Conservation (phyloP, 495 filamentous ascomycete species). For the Annulohypoxylon nitens region DNA sequence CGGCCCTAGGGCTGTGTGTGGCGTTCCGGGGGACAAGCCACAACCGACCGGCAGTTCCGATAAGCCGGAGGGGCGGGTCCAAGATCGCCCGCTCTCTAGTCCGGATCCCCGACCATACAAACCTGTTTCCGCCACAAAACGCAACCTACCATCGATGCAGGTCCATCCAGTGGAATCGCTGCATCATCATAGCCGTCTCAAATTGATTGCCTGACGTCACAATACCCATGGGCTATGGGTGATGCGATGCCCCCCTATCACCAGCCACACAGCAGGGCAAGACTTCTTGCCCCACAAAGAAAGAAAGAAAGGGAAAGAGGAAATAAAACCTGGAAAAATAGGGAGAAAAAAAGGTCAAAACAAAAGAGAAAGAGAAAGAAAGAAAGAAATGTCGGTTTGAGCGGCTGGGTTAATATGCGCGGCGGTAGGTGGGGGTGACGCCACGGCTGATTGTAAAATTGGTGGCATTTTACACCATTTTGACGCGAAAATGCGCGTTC, state of each 20-base stretch:
- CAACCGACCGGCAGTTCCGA: not conserved
- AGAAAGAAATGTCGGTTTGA: constrained; percentile 52
- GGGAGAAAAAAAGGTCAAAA: constrained; percentile 46
- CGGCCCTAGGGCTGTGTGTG: not conserved
- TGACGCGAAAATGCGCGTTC: constrained; percentile 41
- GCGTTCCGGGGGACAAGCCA: not conserved
- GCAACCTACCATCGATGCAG: not conserved
- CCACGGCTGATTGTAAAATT: constrained; percentile 32
- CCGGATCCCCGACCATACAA: not conserved
- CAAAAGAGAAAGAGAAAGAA: constrained; percentile 61
- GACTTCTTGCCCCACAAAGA: constrained; percentile 44
- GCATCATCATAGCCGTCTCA: not conserved
- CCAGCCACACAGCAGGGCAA: constrained; percentile 35
- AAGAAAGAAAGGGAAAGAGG: constrained; percentile 61
- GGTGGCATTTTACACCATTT: not conserved
- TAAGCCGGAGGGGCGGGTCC: not conserved
- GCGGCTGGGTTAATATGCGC: constrained; percentile 41
- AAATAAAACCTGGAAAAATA: constrained; percentile 53
- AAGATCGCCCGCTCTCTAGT: not conserved
- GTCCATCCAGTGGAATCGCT: not conserved
- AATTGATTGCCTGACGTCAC: too few species aligned
- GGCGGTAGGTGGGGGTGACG: constrained; percentile 23
- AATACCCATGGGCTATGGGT: not conserved
- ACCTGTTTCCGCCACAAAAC: not conserved
- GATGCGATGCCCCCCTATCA: not conserved